A percentile compares a stretch with the other conserved stretches of the same genome.
Conservation (phyloP, 805 yeast species). For the Candida gorgasii region DNA sequence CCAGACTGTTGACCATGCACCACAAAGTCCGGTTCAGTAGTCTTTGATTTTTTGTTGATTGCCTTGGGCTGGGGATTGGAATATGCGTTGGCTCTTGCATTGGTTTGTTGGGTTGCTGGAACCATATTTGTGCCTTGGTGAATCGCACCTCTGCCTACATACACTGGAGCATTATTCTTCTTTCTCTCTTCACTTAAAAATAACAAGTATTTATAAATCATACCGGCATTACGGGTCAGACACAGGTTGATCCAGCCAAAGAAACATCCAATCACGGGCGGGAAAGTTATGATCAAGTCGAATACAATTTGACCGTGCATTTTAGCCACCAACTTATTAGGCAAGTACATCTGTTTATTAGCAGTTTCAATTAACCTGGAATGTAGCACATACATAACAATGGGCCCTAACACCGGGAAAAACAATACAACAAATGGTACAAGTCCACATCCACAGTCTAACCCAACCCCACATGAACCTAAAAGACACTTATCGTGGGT, state of each 20-base stretch:
- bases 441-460: constrained; percentile 75
- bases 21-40: constrained; percentile 9
- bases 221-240: constrained; percentile 85
- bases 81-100: constrained; percentile 8
- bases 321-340: constrained; percentile 59
- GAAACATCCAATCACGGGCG: constrained; percentile 79
- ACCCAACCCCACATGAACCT: constrained; percentile 67
- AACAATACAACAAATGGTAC: constrained; percentile 67
- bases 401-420: constrained; percentile 84
- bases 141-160: constrained; percentile 21
- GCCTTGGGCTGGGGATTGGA: constrained; percentile 12
- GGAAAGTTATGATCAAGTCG: constrained; percentile 72
- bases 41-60: background rate
- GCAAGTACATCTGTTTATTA: constrained; percentile 55
- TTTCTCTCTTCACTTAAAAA: constrained; percentile 21
- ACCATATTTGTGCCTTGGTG: constrained; percentile 8
- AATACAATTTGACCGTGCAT: constrained; percentile 74
- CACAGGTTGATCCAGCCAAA: constrained; percentile 82
- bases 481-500: constrained; percentile 77
- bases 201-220: constrained; percentile 50
- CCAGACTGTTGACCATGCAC: constrained; percentile 21
- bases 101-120: constrained; percentile 1
- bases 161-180: constrained; percentile 19
- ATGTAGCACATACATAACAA: constrained; percentile 77
- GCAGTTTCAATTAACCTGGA: constrained; percentile 65